Evolutionary conservation across 768 basidiomycete species (phyloP), one percentile per base, ranked within the genome.

Genomic region (Trametes punicea): DNA sequence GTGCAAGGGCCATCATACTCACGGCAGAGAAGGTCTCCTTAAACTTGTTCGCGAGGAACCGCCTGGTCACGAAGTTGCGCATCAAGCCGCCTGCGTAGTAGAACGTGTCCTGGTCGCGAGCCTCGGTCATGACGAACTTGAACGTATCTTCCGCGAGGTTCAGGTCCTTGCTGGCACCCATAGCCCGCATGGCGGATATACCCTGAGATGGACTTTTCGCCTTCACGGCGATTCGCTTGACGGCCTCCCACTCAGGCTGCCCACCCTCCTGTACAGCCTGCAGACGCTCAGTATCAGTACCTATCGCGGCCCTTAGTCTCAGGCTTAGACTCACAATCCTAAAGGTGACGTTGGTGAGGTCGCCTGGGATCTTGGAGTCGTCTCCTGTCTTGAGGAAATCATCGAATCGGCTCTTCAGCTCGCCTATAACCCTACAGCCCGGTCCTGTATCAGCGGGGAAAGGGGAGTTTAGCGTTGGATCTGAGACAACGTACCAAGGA

Each of bases 231-330:
- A 94, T 77, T 57, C 76, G 75, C 63, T 84, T 77, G 38, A 88
- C 75, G 33, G 85, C 84, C 30, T 91, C 82, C 64, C 85, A 97
- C 65, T 96, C 93, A 18, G 73, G 74, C 33, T 71, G 72, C 16
- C 92, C 91, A 38, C 90, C 92, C 64, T 89, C 73, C 66, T 80
- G 78, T 50, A 91, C 87, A 47, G 85, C 85, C 84, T 89, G 54
- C 29, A 53, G 8, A 26, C 4, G 15, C 3, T 18, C 9, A 8
- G n/a, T 11, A n/a, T 40, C 30, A n/a, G 39, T 4, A 2, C 18
- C 23, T 15, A n/a, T 16, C 3, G 26, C 23, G 11, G 27, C 10
- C 20, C 30, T 20, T 40, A 33, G 20, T 18, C 13, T 18, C 13
- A 16, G 11, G 11, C 26, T 23, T 3, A 41, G 18, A 49, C 46